Evolutionary conservation across 1,139 yeast species (phyloP).

Genomic region (Arxiozyma slooffiae): DNA sequence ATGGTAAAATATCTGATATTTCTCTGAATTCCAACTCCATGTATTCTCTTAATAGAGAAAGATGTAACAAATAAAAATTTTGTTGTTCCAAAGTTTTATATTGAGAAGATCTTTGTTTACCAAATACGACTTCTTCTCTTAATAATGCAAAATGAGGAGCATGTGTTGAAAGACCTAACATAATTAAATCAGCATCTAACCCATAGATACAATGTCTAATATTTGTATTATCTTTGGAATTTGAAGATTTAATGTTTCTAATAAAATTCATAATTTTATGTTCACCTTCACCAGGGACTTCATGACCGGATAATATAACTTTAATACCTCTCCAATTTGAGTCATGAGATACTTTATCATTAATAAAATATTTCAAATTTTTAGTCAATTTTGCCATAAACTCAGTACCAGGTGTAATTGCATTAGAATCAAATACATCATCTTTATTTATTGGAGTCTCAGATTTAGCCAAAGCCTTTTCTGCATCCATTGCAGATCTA

Average conservation of each 20-base stretch:
- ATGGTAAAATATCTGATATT: constrained; percentile 49
- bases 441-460: constrained; percentile 37
- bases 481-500: constrained; percentile 91
- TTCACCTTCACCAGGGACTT: constrained; percentile 99
- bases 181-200: constrained; percentile 92
- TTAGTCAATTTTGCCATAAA: constrained; percentile 87
- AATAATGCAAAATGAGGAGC: constrained; percentile 92
- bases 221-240: constrained; percentile 61
- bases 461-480: constrained; percentile 48
- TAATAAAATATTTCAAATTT: constrained; percentile 80
- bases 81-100: constrained; percentile 63
- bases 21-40: constrained; percentile 76
- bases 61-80: constrained; percentile 71
- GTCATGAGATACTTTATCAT: constrained; percentile 81
- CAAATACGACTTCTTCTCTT: constrained; percentile 93
- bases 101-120: constrained; percentile 41
- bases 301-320: constrained; percentile 84
- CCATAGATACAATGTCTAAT: constrained; percentile 95
- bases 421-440: constrained; percentile 84
- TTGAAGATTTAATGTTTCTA: constrained; percentile 67
- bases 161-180: constrained; percentile 93
- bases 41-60: constrained; percentile 83
- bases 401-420: constrained; percentile 97
- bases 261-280: constrained; percentile 95
- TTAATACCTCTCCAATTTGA: constrained; percentile 83